Percentiles rank a stretch among this genome's conserved stretches.
phyloP scores from a whole-genome alignment of 306 rosid genomes.

The Betula pendula region DNA sequence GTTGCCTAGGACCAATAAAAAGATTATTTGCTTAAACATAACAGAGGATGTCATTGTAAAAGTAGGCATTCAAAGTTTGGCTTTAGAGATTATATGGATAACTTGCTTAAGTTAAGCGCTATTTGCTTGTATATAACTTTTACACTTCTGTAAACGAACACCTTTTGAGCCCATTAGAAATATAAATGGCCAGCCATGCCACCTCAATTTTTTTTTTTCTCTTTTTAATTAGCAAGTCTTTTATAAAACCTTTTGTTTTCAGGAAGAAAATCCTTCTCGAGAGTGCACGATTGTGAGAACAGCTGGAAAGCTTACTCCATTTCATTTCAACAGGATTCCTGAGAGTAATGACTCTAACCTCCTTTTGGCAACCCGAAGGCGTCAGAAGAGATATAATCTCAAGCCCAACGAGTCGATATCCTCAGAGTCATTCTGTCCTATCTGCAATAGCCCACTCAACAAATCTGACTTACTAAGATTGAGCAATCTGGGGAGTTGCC shows the following conservation, averaged over 20 bases:
- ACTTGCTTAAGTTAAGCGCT: constrained; percentile 16
- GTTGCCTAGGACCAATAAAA: neutral
- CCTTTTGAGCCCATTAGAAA: neutral
- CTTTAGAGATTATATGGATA: neutral
- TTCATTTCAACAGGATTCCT: constrained; percentile 81
- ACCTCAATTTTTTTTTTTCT: constrained; percentile 4
- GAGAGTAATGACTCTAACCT: constrained; percentile 64
- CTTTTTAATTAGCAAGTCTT: constrained; percentile 13
- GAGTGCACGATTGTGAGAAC: constrained; percentile 92
- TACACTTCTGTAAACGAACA: neutral
- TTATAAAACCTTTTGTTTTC: constrained; percentile 11
- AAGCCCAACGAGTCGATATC: constrained; percentile 70
- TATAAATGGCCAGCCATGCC: neutral
- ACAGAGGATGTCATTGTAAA: constrained; percentile 1
- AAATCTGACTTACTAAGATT: constrained; percentile 58
- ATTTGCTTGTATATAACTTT: constrained; percentile 5
- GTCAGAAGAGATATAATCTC: constrained; percentile 80
- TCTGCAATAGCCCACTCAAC: constrained; percentile 80
- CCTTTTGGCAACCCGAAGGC: constrained; percentile 77
- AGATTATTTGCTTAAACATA: neutral
- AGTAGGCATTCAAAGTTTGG: constrained; percentile 6
- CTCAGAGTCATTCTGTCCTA: constrained; percentile 70
- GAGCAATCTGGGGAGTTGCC: constrained; percentile 31
- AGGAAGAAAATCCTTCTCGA: constrained; percentile 95
- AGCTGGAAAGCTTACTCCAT: constrained; percentile 92